Conservation (phyloP, 1,139 yeast genomes). For the Debaryomycetaceae sp. region DNA sequence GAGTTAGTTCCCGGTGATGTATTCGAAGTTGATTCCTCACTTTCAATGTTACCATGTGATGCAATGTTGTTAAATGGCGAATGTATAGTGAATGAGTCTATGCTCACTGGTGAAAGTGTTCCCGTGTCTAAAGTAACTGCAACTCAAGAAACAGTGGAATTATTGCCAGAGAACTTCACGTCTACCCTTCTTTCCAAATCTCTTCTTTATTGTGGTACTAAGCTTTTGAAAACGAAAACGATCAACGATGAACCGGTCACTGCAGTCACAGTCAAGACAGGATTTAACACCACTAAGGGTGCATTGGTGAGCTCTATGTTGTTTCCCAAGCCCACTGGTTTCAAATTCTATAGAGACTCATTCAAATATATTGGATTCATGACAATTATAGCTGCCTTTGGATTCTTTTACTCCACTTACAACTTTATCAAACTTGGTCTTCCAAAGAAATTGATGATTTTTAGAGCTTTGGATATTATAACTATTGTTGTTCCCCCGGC, state of each 20-base stretch:
- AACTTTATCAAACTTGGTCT: slow-evolving; percentile 78
- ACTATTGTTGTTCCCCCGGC: slow-evolving; percentile 99
- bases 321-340: slow-evolving; percentile 91
- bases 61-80: slow-evolving; percentile 85
- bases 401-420: slow-evolving; percentile 79
- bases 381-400: slow-evolving; percentile 80
- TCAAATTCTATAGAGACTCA: slow-evolving; percentile 90
- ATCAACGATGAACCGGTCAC: slow-evolving; percentile 68
- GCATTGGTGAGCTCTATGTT: slow-evolving; percentile 90
- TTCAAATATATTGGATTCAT: slow-evolving; percentile 94
- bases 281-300: slow-evolving; percentile 96
- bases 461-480: slow-evolving; percentile 88
- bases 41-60: slow-evolving; percentile 79
- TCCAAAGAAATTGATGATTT: slow-evolving; percentile 62
- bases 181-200: slow-evolving; percentile 69
- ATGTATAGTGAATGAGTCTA: slow-evolving; percentile 89
- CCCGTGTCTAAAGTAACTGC: slow-evolving; percentile 85
- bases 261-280: slow-evolving; percentile 86
- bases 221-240: slow-evolving; percentile 74
- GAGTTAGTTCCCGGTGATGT: slow-evolving; percentile 95
- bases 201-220: slow-evolving; percentile 83
- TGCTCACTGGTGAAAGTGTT: slow-evolving; percentile 97
- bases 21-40: slow-evolving; percentile 84
- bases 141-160: slow-evolving; percentile 54
- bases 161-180: slow-evolving; percentile 56